These are phyloP conservation scores for Chaetomium sp. DNA, from an alignment of 2,329 filamentous ascomycete genomes.

Conservation along the genomic window DNA sequence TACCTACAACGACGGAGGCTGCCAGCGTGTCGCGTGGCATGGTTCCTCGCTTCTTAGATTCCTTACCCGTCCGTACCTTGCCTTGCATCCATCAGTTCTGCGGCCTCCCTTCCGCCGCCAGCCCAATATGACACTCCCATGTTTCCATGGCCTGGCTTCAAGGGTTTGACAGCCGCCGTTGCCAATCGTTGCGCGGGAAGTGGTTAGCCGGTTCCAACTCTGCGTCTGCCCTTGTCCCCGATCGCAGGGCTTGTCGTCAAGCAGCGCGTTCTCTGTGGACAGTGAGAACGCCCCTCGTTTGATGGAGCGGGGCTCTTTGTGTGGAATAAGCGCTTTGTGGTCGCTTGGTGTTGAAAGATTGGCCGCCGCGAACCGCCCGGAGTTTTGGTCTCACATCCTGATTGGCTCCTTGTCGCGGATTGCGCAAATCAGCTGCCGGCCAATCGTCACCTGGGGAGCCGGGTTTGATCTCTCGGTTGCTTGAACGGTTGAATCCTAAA, in stretches of 20 bases:
- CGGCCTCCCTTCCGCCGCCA: neutral
- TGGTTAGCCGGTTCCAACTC: slow-evolving; percentile 20
- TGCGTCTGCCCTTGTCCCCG: slow-evolving; percentile 28
- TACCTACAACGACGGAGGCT: neutral
- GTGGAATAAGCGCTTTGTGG: slow-evolving; percentile 46
- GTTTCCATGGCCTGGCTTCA: neutral
- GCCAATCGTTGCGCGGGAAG: slow-evolving; percentile 26
- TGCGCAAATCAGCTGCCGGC: slow-evolving; percentile 24
- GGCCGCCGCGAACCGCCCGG: slow-evolving; percentile 35
- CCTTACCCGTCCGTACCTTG: neutral
- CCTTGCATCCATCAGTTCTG: neutral
- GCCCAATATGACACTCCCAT: neutral
- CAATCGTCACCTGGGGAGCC: slow-evolving; percentile 27
- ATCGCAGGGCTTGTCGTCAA: slow-evolving; percentile 25
- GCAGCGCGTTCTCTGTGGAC: slow-evolving; percentile 32
- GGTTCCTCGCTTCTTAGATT: neutral
- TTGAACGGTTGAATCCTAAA: neutral
- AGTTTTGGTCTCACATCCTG: slow-evolving; percentile 21
- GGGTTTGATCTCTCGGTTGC: neutral
- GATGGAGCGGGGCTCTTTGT: slow-evolving; percentile 33
- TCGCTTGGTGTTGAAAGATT: slow-evolving; percentile 32
- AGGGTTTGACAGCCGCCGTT: slow-evolving; percentile 12
- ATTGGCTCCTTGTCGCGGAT: slow-evolving; percentile 36
- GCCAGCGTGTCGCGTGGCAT: slow-evolving; percentile 24
- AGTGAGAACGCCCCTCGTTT: slow-evolving; percentile 16